These are phyloP conservation scores for Kwoniella mangroviensis DNA, from an alignment of 768 basidiomycete genomes.

Conservation along the genomic window DNA sequence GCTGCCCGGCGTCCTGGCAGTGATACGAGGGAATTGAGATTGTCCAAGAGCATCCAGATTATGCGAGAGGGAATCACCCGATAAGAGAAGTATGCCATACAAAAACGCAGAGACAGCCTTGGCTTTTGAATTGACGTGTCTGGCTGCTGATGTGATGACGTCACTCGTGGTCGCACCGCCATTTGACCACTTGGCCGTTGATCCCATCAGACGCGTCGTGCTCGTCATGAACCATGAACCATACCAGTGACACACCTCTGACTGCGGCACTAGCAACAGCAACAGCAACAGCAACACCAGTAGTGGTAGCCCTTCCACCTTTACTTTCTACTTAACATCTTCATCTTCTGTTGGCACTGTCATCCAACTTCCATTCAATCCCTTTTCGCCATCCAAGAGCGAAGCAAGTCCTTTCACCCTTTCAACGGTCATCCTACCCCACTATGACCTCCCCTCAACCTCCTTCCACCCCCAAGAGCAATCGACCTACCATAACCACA, in stretches of 20 bases:
- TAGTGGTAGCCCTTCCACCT: too few relatives aligned
- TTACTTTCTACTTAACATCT: too few relatives aligned
- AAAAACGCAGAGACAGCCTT: too few relatives aligned
- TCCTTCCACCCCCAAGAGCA: slow-evolving; percentile 13
- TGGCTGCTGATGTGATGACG: neutral
- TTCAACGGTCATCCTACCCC: neutral
- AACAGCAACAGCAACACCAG: neutral
- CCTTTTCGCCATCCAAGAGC: too few relatives aligned
- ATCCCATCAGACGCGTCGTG: slow-evolving; percentile 17
- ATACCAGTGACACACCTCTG: neutral
- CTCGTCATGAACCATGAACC: too few relatives aligned
- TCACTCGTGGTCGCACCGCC: neutral
- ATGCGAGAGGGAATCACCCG: too few relatives aligned
- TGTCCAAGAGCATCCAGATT: too few relatives aligned
- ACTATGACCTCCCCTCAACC: slow-evolving; percentile 7
- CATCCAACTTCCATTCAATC: neutral
- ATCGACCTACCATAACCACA: slow-evolving; percentile 15
- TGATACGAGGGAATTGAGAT: too few relatives aligned
- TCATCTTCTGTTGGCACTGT: neutral
- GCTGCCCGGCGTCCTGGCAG: too few relatives aligned
- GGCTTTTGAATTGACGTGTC: neutral
- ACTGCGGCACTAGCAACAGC: slow-evolving; percentile 1
- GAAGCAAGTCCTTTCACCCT: neutral
- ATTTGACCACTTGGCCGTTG: neutral
- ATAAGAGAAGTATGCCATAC: too few relatives aligned